Evolutionary conservation across 2,329 filamentous ascomycete species (phyloP), one percentile per base, ranked within the genome.

Genomic region (Ambrosiella cleistominuta): DNA sequence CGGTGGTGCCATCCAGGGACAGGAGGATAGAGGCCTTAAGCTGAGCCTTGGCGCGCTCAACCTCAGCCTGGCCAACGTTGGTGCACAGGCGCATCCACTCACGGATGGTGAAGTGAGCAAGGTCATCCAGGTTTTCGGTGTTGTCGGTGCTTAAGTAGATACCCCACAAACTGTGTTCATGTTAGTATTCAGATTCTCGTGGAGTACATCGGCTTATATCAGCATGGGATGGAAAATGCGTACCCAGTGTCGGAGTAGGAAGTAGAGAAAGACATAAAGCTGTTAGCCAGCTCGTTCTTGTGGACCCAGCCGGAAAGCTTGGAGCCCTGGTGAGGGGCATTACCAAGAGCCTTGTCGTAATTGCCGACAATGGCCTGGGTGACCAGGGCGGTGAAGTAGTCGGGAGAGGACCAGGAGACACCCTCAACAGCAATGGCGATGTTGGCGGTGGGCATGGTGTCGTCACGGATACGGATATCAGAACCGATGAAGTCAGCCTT

Each of bases 241-340:
- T 81, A 95, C 89, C 90, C 93, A 71, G 93, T 98, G 73, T 98
- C 93, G 70, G 90, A 97, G 77, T 98, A 98, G 79, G 88, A 95
- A 65, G 93, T 98, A 64, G 90, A 96, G 78, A 98, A 98, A 78
- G 88, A 95, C 94, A 98, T 98, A 81, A 96, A 98, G 82, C 90
- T 96, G 79, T 95, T 98, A 73, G 93, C 93, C 62, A 98, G 81
- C 72, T 90, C 85, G 75, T 97, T 82, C 75, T 95, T 84, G 79
- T 94, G 87, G 65, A 98, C 85, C 68, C 93, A 88, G 64, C 85
- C 83, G 78, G 88, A 95, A 67, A 98, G 88, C 81, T 94, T 96
- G 86, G 89, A 95, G 67, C 94, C 93, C 69, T 96, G 85, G 78
- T 96, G 93, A 64, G 90, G 85, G 61, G 93, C 93, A 74, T 93